Base-by-base conservation (phyloP, 371 early-diverging fungal species). In the Dichotomocladium elegans region DNA sequence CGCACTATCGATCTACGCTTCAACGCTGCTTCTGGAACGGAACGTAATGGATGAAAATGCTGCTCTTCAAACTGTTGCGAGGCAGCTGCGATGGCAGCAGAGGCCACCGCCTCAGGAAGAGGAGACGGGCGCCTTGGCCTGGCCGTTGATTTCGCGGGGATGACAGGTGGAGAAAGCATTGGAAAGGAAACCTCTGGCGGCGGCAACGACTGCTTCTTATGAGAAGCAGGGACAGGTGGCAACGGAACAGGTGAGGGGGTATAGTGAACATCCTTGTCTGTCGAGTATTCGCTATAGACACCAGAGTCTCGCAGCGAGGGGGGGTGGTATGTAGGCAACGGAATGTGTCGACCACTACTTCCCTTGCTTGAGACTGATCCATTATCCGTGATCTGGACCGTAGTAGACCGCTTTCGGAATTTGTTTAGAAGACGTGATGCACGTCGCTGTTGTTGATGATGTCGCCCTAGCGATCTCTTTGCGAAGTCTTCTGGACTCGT, bases 401-500 rank as follows among this genome's bases (percentile, higher is more conserved):
- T 41, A 1, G 60, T 48, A 2, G 64, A 49, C n/a, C 55, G 58
- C 40, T 69, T 73, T 27, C 67, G 63, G 35, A 66, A 51, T 21
- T 59, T 49, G 27, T 35, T 60, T 2, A 73, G 30, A 21, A 73
- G 22, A 9, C 64, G 60, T 14, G 69, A 66, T 28, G 73, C 73
- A 26, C 64, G 57, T 6, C 53, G 57, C 5, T 70, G 63, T 10
- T 53, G 56, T 5, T 42, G 31, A 9, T 54, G 57, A 31, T 53
- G 42, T 7, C 49, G 29, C 22, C 41, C 26, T 19, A 26, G 25
- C 11, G 41, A 40, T 17, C 51, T 49, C 41, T 57, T 56, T 8
- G 37, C 35, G 40, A 61, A 65, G 27, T 74, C 68, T 34, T 74
- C 68, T 1, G 74, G 74, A 1, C 71, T 66, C 1, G 74, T 74